Conservation (phyloP, 768 basidiomycete genomes). For the Hericium rajendrae region DNA sequence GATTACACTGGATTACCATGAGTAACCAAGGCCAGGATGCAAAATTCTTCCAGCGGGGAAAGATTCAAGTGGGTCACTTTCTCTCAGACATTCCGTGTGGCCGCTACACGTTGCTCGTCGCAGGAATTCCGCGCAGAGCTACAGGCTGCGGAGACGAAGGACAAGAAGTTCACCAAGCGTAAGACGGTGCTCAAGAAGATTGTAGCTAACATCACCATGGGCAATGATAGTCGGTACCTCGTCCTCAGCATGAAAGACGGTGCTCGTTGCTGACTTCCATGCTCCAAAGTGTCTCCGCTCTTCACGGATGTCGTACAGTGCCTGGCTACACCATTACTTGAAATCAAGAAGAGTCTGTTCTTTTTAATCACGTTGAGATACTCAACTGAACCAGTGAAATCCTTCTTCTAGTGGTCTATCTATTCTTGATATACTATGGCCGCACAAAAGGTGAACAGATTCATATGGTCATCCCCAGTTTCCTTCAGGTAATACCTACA, state of each 20-base stretch:
- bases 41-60: conserved; percentile 86
- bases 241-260: not conserved
- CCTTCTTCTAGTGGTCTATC: conserved; percentile 74
- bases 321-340: conserved; percentile 86
- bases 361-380: not conserved
- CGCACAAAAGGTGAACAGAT: conserved; percentile 90
- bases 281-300: conserved; percentile 71
- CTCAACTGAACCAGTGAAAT: too few species aligned
- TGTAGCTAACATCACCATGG: conserved; percentile 99
- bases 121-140: conserved; percentile 89
- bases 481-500: conserved; percentile 4
- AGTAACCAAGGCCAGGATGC: conserved; percentile 66
- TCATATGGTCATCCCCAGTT: conserved; percentile 25
- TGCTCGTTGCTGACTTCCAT: conserved; percentile 15
- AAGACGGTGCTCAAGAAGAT: conserved; percentile 96
- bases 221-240: conserved; percentile 82
- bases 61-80: conserved; percentile 63
- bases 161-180: conserved; percentile 91
- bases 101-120: not conserved
- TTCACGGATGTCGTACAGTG: conserved; percentile 96
- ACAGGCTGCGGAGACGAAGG: conserved; percentile 85
- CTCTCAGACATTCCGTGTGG: not conserved
- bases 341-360: conserved; percentile 95
- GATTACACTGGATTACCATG: conserved; percentile 21
- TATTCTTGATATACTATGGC: conserved; percentile 96